A percentile compares a stretch with the other conserved stretches of the same genome.
phyloP scores from a whole-genome alignment of 768 basidiomycete genomes.

The Boletus fagicola region DNA sequence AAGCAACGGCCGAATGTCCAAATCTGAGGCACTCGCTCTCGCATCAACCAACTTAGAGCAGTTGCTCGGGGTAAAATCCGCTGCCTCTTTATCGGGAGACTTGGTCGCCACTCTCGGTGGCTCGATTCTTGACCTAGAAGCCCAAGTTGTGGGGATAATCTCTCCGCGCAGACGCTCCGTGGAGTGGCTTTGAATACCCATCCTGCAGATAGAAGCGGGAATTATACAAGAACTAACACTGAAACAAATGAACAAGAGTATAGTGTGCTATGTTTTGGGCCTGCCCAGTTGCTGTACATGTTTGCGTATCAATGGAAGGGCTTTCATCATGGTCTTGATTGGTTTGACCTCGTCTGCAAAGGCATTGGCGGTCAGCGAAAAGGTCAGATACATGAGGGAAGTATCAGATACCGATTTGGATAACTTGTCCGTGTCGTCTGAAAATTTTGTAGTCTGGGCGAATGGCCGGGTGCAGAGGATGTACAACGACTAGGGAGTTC shows the following conservation, averaged over 20 bases:
- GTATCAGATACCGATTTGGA: constrained; percentile 54
- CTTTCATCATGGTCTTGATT: constrained; percentile 69
- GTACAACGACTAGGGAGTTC: constrained; percentile 73
- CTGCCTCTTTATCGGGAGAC: constrained; percentile 38
- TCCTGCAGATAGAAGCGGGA: background rate
- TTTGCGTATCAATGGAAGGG: constrained; percentile 60
- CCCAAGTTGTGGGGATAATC: constrained; percentile 53
- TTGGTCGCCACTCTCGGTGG: constrained; percentile 57
- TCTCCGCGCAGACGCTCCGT: constrained; percentile 48
- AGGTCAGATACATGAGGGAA: background rate
- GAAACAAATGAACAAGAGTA: background rate
- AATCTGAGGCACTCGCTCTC: constrained; percentile 49
- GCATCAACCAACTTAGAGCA: constrained; percentile 55
- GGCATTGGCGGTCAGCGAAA: background rate
- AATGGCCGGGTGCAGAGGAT: constrained; percentile 56
- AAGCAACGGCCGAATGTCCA: constrained; percentile 38
- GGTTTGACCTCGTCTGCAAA: constrained; percentile 64
- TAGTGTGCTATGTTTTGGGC: constrained; percentile 9
- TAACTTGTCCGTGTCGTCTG: constrained; percentile 63
- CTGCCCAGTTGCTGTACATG: constrained; percentile 44
- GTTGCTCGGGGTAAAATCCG: constrained; percentile 32
- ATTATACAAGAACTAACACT: constrained; percentile 9
- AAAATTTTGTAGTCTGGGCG: constrained; percentile 40
- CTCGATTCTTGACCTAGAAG: constrained; percentile 46
- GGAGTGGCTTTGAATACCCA: constrained; percentile 43